phyloP scores from a whole-genome alignment of 495 filamentous ascomycete genomes.

The Glonium stellatum region DNA sequence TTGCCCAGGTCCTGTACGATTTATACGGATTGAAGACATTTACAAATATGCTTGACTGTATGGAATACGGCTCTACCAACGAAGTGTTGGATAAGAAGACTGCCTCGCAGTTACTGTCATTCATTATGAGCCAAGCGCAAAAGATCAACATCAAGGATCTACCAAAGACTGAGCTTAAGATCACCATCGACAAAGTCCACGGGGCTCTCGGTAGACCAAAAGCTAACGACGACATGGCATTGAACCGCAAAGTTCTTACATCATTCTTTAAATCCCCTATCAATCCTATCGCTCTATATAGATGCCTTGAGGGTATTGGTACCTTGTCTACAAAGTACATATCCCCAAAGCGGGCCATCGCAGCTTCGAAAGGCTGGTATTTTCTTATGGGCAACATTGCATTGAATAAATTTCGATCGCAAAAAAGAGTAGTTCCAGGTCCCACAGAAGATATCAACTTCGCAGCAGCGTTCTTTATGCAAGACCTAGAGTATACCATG shows the following conservation, averaged over 20 bases:
- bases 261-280: conserved; percentile 72
- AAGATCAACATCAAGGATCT: conserved; percentile 87
- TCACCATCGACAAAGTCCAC: conserved; percentile 85
- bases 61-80: conserved; percentile 67
- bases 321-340: conserved; percentile 50
- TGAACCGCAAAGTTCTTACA: conserved; percentile 69
- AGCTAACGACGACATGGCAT: conserved; percentile 57
- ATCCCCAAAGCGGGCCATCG: conserved; percentile 45
- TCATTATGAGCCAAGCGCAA: conserved; percentile 70
- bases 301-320: conserved; percentile 67
- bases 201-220: conserved; percentile 59
- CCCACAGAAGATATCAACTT: conserved; percentile 82
- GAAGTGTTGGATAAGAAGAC: conserved; percentile 71
- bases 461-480: conserved; percentile 70
- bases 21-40: conserved; percentile 77
- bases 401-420: conserved; percentile 78
- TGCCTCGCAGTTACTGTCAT: conserved; percentile 71
- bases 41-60: conserved; percentile 54
- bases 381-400: conserved; percentile 84
- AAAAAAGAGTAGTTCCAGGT: conserved; percentile 67
- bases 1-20: conserved; percentile 83
- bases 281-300: conserved; percentile 72
- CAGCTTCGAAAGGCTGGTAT: conserved; percentile 84
- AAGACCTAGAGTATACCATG: conserved; percentile 77
- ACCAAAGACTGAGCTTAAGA: conserved; percentile 79